Conservation (phyloP, 192 early-diverging fungal genomes). For the Umbelopsis sp. region DNA sequence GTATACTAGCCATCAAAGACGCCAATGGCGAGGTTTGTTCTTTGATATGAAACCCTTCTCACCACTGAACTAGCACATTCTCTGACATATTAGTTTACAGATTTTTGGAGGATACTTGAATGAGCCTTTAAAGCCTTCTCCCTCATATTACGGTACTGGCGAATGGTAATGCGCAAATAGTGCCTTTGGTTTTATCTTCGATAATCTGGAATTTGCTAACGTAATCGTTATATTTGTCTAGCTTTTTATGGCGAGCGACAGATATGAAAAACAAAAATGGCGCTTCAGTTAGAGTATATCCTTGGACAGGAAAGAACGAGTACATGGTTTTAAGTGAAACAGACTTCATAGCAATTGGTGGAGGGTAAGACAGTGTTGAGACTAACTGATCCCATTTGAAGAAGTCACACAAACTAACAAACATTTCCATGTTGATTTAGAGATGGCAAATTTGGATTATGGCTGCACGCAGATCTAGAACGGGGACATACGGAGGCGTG, state of each 20-base stretch:
- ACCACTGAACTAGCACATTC: background rate
- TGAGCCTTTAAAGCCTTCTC: conserved; percentile 61
- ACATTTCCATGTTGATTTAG: conserved; percentile 25
- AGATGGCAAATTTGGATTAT: conserved; percentile 77
- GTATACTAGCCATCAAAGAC: conserved; percentile 72
- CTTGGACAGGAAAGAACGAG: conserved; percentile 78
- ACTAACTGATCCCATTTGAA: background rate
- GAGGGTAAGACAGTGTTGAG: conserved; percentile 49
- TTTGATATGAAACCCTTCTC: background rate
- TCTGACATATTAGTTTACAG: conserved; percentile 37
- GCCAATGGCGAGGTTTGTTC: conserved; percentile 48
- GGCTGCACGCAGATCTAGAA: conserved; percentile 74
- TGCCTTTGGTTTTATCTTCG: background rate
- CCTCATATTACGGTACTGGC: conserved; percentile 81
- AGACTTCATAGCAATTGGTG: conserved; percentile 77
- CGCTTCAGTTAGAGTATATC: conserved; percentile 54
- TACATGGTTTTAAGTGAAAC: conserved; percentile 77
- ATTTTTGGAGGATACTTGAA: conserved; percentile 80
- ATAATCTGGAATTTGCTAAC: background rate
- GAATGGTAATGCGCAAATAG: conserved; percentile 59
- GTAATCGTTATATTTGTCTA: conserved; percentile 22
- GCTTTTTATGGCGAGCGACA: conserved; percentile 74
- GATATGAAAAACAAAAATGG: conserved; percentile 29
- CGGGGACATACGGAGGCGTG: conserved; percentile 68
- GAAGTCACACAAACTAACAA: background rate